Evolutionary conservation across 2,329 filamentous ascomycete genomes (phyloP).

Genomic region (Penicillium griseofulvum): DNA sequence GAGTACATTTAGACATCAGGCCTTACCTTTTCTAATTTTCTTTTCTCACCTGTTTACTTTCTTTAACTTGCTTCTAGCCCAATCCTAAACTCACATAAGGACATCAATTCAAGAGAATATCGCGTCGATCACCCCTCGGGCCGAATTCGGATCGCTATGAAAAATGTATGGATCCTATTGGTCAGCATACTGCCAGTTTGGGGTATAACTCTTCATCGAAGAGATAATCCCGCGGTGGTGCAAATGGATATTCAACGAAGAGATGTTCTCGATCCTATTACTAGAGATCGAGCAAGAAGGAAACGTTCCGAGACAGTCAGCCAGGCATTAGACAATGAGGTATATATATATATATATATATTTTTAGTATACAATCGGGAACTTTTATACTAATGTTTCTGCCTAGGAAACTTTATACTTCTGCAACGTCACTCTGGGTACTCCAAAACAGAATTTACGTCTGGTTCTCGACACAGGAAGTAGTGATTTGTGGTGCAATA

Average conservation of each 20-base stretch:
- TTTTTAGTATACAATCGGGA: background rate
- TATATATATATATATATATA: slow-evolving; percentile 16
- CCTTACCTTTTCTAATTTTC: too few species aligned
- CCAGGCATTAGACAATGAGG: slow-evolving; percentile 55
- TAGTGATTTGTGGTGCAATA: slow-evolving; percentile 62
- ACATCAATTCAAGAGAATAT: background rate
- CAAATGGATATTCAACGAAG: slow-evolving; percentile 52
- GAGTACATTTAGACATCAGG: too few species aligned
- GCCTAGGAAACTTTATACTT: slow-evolving; percentile 56
- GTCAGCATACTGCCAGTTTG: slow-evolving; percentile 11
- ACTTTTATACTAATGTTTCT: background rate
- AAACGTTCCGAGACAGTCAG: slow-evolving; percentile 39
- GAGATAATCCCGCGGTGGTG: slow-evolving; percentile 47
- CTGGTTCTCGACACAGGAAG: slow-evolving; percentile 63
- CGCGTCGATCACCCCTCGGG: background rate
- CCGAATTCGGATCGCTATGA: slow-evolving; percentile 14
- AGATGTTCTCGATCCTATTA: slow-evolving; percentile 45
- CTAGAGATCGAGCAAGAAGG: slow-evolving; percentile 48
- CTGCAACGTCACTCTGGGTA: slow-evolving; percentile 58
- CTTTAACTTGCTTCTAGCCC: too few species aligned
- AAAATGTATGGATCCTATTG: slow-evolving; percentile 18
- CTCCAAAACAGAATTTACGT: slow-evolving; percentile 54
- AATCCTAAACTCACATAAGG: background rate
- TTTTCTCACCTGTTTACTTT: too few species aligned
- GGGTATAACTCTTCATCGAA: slow-evolving; percentile 32